Conservation (phyloP, 202 grass and related monocot genomes). For the Dendrocalamus latiflorus region DNA sequence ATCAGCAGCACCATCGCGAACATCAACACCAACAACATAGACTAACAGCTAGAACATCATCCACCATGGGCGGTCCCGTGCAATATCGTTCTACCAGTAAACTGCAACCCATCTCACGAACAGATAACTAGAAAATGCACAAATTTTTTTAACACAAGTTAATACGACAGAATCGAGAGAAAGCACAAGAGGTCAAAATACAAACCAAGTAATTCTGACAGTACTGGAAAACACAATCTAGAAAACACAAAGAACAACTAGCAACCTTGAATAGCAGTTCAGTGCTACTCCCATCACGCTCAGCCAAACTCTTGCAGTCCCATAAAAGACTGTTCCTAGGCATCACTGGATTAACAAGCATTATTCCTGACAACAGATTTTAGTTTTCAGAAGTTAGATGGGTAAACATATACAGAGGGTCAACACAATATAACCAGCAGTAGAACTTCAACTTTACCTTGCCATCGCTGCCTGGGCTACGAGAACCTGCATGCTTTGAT, state of each 20-base stretch:
- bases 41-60: constrained; percentile 52
- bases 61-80: constrained; percentile 52
- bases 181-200: constrained; percentile 21
- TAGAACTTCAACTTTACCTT: constrained; percentile 33
- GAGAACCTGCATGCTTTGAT: constrained; percentile 37
- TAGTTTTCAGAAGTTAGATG: background rate
- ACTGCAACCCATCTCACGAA: constrained; percentile 59
- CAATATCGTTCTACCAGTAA: constrained; percentile 51
- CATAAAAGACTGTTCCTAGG: background rate
- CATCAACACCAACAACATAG: constrained; percentile 41
- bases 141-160: constrained; percentile 55
- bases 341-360: background rate
- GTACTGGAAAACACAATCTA: constrained; percentile 19
- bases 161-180: constrained; percentile 16
- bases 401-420: background rate
- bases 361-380: constrained; percentile 43
- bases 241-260: constrained; percentile 31
- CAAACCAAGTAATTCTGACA: constrained; percentile 26
- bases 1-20: constrained; percentile 35
- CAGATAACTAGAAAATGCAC: constrained; percentile 75
- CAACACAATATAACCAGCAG: background rate
- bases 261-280: constrained; percentile 49
- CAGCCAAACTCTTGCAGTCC: constrained; percentile 1
- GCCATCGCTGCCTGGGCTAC: constrained; percentile 35
- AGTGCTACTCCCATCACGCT: constrained; percentile 21